A percentile compares a stretch with the other conserved stretches of the same genome.
Evolutionary conservation across 2,329 filamentous ascomycete genomes (phyloP).

Genomic region (Pyrenophora seminiperda): DNA sequence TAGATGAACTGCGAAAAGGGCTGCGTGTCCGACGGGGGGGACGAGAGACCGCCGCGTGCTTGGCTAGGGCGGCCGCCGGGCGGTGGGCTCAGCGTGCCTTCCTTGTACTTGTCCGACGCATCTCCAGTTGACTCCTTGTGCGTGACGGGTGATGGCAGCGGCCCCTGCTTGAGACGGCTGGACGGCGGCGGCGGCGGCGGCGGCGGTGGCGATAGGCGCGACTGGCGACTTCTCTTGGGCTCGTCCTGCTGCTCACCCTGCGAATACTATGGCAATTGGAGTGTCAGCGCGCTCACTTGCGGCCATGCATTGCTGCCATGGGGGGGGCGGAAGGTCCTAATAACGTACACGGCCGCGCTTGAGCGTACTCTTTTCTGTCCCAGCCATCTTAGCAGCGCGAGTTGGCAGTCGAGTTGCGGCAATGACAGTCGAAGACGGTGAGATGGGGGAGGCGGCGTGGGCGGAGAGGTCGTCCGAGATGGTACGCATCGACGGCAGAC

Average conservation of each 20-base stretch:
- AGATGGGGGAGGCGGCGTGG: no score
- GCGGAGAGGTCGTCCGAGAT: no score
- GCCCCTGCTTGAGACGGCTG: slow-evolving; percentile 55
- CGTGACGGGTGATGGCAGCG: slow-evolving; percentile 82
- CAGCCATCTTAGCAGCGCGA: slow-evolving; percentile 55
- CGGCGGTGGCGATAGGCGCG: slow-evolving; percentile 59
- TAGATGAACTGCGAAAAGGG: slow-evolving; percentile 80
- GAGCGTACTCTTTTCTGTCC: slow-evolving; percentile 76
- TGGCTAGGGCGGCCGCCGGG: slow-evolving; percentile 41
- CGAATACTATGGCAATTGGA: slow-evolving; percentile 61
- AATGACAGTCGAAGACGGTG: no score
- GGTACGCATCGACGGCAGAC: neutral
- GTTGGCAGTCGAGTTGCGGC: no score
- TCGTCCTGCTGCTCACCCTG: slow-evolving; percentile 68
- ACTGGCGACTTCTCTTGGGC: slow-evolving; percentile 82
- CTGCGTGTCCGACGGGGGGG: slow-evolving; percentile 73
- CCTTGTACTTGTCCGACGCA: slow-evolving; percentile 66
- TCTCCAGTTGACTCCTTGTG: slow-evolving; percentile 64
- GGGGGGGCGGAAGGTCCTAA: no score
- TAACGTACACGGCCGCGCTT: slow-evolving; percentile 76
- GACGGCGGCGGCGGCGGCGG: slow-evolving; percentile 57
- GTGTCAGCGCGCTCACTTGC: slow-evolving; percentile 20
- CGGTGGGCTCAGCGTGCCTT: slow-evolving; percentile 73
- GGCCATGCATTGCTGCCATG: neutral
- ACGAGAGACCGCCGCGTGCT: slow-evolving; percentile 56